Evolutionary conservation across 148 eudicot genomes (phyloP).

Genomic region (Fagopyrum tataricum): DNA sequence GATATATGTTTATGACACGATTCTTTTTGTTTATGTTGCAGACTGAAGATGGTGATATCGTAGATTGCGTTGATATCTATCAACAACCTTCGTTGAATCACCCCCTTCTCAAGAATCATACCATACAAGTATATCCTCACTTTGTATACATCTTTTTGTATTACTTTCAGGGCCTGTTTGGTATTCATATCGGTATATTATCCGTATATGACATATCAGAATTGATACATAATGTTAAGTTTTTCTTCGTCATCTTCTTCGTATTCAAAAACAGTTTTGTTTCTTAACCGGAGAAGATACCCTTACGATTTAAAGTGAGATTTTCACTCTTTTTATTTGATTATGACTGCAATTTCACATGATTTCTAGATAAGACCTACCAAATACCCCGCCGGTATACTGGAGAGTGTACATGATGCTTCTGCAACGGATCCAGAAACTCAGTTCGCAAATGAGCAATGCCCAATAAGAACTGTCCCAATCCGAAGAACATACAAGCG

Average conservation of each 20-base stretch:
- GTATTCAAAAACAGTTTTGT: too few species aligned
- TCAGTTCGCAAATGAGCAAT: not conserved
- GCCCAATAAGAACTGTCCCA: not conserved
- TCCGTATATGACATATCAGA: too few species aligned
- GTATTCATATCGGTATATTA: too few species aligned
- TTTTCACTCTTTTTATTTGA: not conserved
- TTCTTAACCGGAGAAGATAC: too few species aligned
- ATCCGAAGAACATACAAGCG: not conserved
- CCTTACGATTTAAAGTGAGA: too few species aligned
- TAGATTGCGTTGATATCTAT: slow-evolving; percentile 1
- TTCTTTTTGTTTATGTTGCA: not conserved
- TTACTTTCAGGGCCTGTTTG: not conserved
- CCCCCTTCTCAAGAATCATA: slow-evolving; percentile 8
- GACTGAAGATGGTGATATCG: not conserved
- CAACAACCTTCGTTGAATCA: slow-evolving; percentile 9
- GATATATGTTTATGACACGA: not conserved
- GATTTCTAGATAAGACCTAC: not conserved
- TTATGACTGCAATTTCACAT: not conserved
- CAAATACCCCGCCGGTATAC: not conserved
- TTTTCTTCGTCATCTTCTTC: too few species aligned
- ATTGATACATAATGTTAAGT: too few species aligned
- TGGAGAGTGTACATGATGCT: not conserved
- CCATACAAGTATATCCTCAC: not conserved
- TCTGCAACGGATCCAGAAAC: not conserved
- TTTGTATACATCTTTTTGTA: not conserved